These are phyloP conservation scores for Prunus kanzakura DNA, from an alignment of 306 rosid species.

Conservation along the genomic window DNA sequence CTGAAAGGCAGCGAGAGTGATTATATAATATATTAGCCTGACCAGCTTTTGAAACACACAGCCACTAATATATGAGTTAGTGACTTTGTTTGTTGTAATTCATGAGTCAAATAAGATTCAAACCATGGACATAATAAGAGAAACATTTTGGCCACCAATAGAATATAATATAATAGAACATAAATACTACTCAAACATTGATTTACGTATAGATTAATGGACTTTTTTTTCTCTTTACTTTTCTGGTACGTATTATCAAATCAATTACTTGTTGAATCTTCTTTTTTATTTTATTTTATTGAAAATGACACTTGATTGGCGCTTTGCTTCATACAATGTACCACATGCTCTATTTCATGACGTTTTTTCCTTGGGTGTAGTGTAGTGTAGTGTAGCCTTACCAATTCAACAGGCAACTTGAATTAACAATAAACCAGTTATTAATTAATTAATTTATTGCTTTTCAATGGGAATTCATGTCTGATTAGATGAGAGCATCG, in stretches of 20 bases:
- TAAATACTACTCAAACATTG: no score
- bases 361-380: background rate
- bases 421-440: background rate
- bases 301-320: background rate
- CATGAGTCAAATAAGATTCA: no score
- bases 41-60: constrained; percentile 22
- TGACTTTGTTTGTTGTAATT: background rate
- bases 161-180: no score
- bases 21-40: constrained; percentile 8
- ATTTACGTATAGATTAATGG: no score
- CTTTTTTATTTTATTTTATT: background rate
- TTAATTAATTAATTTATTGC: background rate
- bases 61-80: background rate
- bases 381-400: background rate
- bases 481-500: background rate
- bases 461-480: constrained; percentile 6
- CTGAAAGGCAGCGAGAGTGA: background rate
- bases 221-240: background rate
- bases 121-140: no score
- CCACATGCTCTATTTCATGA: constrained; percentile 21
- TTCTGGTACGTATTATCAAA: no score
- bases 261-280: background rate
- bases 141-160: no score
- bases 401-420: background rate
- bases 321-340: constrained; percentile 17